Percentiles rank a stretch among this genome's conserved stretches.
These are phyloP conservation scores for Pseudoscleropodium purum DNA, from an alignment of 225 moss, liverwort and hornwort genomes.

Conservation along the genomic window DNA sequence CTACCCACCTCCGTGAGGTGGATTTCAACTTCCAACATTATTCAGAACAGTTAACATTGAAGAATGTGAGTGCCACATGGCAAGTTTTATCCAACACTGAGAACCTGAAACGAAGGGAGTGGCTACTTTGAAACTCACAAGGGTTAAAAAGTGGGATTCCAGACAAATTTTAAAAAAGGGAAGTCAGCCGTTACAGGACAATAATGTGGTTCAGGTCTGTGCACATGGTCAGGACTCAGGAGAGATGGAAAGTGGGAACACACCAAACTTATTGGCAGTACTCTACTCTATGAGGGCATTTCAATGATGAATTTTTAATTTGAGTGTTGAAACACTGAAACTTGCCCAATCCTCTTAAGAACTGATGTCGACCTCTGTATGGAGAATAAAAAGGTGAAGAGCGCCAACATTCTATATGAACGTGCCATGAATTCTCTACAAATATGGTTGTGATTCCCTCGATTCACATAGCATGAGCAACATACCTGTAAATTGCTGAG, in stretches of 20 bases:
- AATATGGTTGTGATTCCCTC: background rate
- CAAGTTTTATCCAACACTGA: background rate
- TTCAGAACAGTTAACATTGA: background rate
- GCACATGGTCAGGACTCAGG: background rate
- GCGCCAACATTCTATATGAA: background rate
- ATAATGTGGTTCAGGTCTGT: background rate
- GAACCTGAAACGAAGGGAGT: background rate
- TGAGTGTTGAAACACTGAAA: background rate
- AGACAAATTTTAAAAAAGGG: background rate
- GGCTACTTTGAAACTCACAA: background rate
- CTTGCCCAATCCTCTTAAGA: background rate
- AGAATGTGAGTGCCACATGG: background rate
- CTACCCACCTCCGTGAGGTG: background rate
- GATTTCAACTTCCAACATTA: background rate
- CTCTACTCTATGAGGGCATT: background rate
- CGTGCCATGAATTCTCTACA: background rate
- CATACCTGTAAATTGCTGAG: constrained; percentile 74
- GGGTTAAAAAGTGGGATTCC: background rate
- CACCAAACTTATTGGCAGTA: background rate
- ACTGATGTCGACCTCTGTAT: background rate
- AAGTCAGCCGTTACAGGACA: background rate
- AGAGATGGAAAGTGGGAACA: background rate
- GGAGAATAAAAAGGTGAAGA: background rate
- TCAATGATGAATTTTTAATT: background rate
- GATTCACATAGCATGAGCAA: background rate